Percentiles rank a stretch among this genome's conserved stretches.
Evolutionary conservation across 2,329 filamentous ascomycete species (phyloP).

Genomic region (Trichoderma atrobrunneum): DNA sequence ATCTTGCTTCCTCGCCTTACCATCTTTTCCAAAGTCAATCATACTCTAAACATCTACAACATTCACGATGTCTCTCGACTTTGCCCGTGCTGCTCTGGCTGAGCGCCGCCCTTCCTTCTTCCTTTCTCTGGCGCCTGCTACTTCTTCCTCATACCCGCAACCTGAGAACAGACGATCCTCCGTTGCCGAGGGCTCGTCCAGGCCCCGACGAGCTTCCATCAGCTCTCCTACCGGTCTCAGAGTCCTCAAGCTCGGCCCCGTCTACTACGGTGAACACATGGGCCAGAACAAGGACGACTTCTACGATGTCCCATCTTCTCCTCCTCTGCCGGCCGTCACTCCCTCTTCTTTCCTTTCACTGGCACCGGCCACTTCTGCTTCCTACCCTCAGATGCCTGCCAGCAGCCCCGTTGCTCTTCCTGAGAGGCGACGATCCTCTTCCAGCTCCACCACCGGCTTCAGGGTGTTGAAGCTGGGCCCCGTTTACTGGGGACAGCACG

Average conservation of each 20-base stretch:
- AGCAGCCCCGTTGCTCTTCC: slow-evolving; percentile 24
- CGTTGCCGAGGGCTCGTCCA: slow-evolving; percentile 22
- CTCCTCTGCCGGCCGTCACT: slow-evolving; percentile 17
- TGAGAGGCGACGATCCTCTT: slow-evolving; percentile 50
- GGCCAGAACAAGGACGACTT: slow-evolving; percentile 58
- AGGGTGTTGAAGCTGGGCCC: slow-evolving; percentile 63
- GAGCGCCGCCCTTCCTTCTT: slow-evolving; percentile 35
- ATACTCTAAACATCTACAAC: not conserved
- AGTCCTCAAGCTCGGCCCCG: slow-evolving; percentile 63
- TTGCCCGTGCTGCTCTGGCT: slow-evolving; percentile 20
- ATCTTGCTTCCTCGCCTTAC: not conserved
- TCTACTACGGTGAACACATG: slow-evolving; percentile 61
- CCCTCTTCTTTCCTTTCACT: slow-evolving; percentile 51
- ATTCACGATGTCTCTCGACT: slow-evolving; percentile 18
- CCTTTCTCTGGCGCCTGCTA: slow-evolving; percentile 57
- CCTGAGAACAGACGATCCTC: slow-evolving; percentile 29
- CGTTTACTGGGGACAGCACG: slow-evolving; percentile 62
- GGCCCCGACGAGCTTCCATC: slow-evolving; percentile 52
- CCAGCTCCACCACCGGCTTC: slow-evolving; percentile 44
- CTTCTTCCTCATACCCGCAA: slow-evolving; percentile 56
- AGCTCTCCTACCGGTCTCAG: slow-evolving; percentile 43
- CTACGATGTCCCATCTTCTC: slow-evolving; percentile 35
- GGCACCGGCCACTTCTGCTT: slow-evolving; percentile 56
- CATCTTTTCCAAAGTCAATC: not conserved
- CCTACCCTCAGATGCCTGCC: slow-evolving; percentile 48